Conservation (phyloP, 495 filamentous ascomycete species). For the Tuber magnatum region DNA sequence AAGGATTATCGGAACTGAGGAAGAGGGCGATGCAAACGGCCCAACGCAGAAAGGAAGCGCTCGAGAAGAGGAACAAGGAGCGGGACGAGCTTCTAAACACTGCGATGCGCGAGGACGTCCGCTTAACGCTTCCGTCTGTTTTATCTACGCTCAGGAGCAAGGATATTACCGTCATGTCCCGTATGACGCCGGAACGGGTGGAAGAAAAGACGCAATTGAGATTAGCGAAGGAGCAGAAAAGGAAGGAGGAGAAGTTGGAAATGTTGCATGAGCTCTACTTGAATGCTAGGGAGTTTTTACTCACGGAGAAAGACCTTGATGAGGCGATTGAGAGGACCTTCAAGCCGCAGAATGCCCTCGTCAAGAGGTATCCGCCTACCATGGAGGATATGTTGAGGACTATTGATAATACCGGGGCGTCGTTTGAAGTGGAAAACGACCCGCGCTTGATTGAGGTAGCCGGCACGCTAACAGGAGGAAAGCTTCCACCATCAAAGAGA, state of each 20-base stretch:
- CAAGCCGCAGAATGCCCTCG: slow-evolving; percentile 48
- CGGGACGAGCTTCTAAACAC: slow-evolving; percentile 48
- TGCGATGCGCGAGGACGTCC: slow-evolving; percentile 55
- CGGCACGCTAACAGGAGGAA: slow-evolving; percentile 61
- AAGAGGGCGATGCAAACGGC: slow-evolving; percentile 7
- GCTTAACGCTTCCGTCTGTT: slow-evolving; percentile 53
- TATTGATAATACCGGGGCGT: slow-evolving; percentile 30
- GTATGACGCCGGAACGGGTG: slow-evolving; percentile 16
- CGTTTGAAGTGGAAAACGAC: slow-evolving; percentile 43
- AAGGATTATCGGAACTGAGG: slow-evolving; percentile 55
- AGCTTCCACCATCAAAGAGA: slow-evolving; percentile 43
- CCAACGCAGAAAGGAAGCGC: slow-evolving; percentile 4
- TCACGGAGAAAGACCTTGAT: slow-evolving; percentile 55
- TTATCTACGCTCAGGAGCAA: slow-evolving; percentile 36
- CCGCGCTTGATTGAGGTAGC: slow-evolving; percentile 54
- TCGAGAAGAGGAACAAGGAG: slow-evolving; percentile 37
- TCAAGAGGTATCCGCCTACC: slow-evolving; percentile 48
- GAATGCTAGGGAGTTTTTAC: slow-evolving; percentile 58
- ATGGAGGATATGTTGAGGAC: slow-evolving; percentile 47
- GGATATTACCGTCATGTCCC: slow-evolving; percentile 45
- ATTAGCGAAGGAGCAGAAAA: slow-evolving; percentile 42
- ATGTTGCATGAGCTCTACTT: slow-evolving; percentile 58
- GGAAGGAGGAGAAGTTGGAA: slow-evolving; percentile 45
- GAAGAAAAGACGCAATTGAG: slow-evolving; percentile 45
- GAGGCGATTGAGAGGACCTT: slow-evolving; percentile 58